phyloP scores from a whole-genome alignment of 139 green algal species.

The Chlamydomonas sp. region DNA sequence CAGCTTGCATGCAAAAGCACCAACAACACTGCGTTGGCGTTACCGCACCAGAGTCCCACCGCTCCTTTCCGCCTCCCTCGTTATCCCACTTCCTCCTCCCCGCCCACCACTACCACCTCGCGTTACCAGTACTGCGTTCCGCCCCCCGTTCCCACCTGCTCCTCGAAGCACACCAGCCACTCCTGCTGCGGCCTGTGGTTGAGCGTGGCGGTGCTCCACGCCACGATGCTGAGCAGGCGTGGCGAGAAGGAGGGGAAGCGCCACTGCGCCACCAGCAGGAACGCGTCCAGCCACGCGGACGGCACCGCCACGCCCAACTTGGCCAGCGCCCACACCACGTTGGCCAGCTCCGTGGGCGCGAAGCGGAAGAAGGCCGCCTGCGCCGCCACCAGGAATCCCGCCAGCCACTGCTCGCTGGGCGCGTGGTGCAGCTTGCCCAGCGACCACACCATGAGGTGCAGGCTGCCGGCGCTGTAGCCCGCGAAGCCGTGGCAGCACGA shows the following conservation, averaged over 20 bases:
- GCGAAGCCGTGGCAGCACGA: slow-evolving; percentile 44
- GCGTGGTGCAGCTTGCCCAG: slow-evolving; percentile 50
- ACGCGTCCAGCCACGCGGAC: slow-evolving; percentile 48
- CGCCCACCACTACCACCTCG: too few species aligned
- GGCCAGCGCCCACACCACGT: slow-evolving; percentile 60
- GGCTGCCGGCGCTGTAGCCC: slow-evolving; percentile 40
- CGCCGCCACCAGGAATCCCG: slow-evolving; percentile 34
- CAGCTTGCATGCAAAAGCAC: too few species aligned
- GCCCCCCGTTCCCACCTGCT: slow-evolving; percentile 41
- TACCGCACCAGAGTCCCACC: too few species aligned
- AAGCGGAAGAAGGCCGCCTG: slow-evolving; percentile 57
- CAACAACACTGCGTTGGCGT: too few species aligned
- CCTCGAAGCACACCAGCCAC: slow-evolving; percentile 60
- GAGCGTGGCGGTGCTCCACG: slow-evolving; percentile 50
- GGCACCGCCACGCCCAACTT: slow-evolving; percentile 53
- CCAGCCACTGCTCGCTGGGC: slow-evolving; percentile 40
- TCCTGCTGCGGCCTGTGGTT: slow-evolving; percentile 50
- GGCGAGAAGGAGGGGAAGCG: slow-evolving; percentile 57
- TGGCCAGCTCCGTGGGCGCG: slow-evolving; percentile 52
- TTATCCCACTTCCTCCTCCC: too few species aligned
- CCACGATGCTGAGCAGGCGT: slow-evolving; percentile 54
- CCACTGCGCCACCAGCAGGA: slow-evolving; percentile 60
- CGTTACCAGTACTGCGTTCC: too few species aligned
- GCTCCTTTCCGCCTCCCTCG: too few species aligned
- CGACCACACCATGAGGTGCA: slow-evolving; percentile 55